A percentile compares a stretch with the other conserved stretches of the same genome.
Conservation (phyloP, 2,329 filamentous ascomycete species). For the Stachybotrys chartarum region DNA sequence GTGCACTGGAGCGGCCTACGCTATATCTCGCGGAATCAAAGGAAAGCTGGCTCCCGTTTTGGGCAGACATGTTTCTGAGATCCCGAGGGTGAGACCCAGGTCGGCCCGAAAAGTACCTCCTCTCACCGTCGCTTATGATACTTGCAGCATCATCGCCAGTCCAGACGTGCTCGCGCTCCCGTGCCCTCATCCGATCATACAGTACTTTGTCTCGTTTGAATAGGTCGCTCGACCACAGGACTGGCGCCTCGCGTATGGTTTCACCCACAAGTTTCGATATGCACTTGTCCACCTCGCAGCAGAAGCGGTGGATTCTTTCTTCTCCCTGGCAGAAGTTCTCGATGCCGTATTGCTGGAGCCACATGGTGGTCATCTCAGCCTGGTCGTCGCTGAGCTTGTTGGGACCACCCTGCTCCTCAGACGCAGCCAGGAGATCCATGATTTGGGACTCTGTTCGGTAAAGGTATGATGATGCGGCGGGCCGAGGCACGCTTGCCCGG, state of each 20-base stretch:
- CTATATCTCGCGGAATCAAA: conserved; percentile 62
- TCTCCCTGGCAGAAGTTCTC: conserved; percentile 94
- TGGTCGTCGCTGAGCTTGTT: conserved; percentile 97
- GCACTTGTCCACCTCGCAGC: conserved; percentile 80
- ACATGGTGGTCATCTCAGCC: conserved; percentile 73
- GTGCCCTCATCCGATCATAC: conserved; percentile 39
- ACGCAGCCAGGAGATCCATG: conserved; percentile 78
- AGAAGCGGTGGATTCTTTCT: conserved; percentile 90
- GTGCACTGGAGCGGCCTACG: conserved; percentile 47
- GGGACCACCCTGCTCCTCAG: conserved; percentile 76
- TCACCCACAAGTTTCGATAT: conserved; percentile 81
- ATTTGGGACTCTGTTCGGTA: conserved; percentile 78
- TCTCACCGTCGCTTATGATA: conserved; percentile 47
- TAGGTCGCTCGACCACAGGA: conserved; percentile 87
- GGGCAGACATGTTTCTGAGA: conserved; percentile 48
- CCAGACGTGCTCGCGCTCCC: conserved; percentile 41
- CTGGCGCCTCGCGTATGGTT: conserved; percentile 74
- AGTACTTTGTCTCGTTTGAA: conserved; percentile 69
- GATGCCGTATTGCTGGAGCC: conserved; percentile 74
- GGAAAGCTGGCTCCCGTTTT: conserved; percentile 62
- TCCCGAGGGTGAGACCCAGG: conserved; percentile 49
- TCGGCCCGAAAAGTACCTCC: conserved; percentile 38
- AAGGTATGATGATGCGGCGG: conserved; percentile 54
- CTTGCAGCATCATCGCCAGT: conserved; percentile 43
- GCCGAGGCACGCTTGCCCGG: conserved; percentile 39